Base-by-base conservation (phyloP, 169 alveolate genomes). In the Plasmodium vinckei region DNA sequence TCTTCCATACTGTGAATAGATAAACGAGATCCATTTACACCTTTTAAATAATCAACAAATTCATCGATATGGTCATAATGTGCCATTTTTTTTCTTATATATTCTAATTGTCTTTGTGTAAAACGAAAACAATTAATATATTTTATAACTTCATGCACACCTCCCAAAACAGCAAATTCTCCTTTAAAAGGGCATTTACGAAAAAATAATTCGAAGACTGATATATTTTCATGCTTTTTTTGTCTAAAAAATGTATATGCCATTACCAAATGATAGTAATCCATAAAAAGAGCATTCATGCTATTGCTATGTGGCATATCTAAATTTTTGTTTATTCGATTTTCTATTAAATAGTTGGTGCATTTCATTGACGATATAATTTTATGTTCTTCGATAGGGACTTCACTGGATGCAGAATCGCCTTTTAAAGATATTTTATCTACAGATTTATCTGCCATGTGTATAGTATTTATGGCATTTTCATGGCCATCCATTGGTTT, bases 171-270 rank as follows among this genome's bases (percentile, higher is more conserved):
- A 5, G 95, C 84, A 71, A 93, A 95, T 64, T 94, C 86, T n/a
- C 98, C 98, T 7, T 94, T 92, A 87, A 97, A 97, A 2, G 99
- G 99, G 73, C 96, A 92, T 79, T 95, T 96, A 64, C 98, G 89
- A 87, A 96, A 95, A 82, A 92, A 95, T 12, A 92, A 92, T 63
- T 97, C 99, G 87, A 97, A 97, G 15, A 92, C 93, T 4, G 98
- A 92, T 27, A 68, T 89, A 42, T 95, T 94, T 39, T 94, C 73
- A 44, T 97, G 97, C 72, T 94, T 94, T 12, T 77, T 77, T 56
- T 77, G 88, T 27, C 68, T 77, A 44, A 63, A 77, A 68, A 19
- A 77, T 46, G 88, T 77, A 23, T 77, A 77, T 12, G 88, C 88
- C 88, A 77, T 77, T 49, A 77, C 75, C 33, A 77, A 49, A 51